Conservation (phyloP, 1,284 basidiomycete species). For the Phellinidium pouzarii region DNA sequence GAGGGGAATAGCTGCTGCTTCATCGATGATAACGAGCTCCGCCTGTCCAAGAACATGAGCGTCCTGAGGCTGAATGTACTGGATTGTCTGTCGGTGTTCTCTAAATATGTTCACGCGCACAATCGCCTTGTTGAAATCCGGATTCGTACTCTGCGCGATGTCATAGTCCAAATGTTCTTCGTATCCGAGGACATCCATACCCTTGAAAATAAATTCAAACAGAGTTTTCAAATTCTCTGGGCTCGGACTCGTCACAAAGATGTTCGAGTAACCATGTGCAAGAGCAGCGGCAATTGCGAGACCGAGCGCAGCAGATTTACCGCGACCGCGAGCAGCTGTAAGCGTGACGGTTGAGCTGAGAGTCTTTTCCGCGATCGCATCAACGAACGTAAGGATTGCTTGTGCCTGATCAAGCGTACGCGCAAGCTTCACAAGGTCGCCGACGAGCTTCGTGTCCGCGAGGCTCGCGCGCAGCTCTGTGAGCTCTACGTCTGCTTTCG, state of each 20-base stretch:
- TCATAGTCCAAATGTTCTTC: conserved; percentile 99
- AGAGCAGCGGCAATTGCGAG: conserved; percentile 91
- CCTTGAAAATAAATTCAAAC: conserved; percentile 99
- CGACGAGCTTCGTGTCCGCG: conserved; percentile 81
- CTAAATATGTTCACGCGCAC: conserved; percentile 95
- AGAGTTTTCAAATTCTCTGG: conserved; percentile 97
- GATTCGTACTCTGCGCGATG: conserved; percentile 88
- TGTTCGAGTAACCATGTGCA: conserved; percentile 94
- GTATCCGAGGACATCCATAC: conserved; percentile 90
- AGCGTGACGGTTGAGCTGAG: conserved; percentile 93
- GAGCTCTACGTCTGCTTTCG: conserved; percentile 61
- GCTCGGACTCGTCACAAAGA: conserved; percentile 96
- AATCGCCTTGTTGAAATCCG: conserved; percentile 93
- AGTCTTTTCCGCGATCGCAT: conserved; percentile 88
- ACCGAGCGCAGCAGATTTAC: conserved; percentile 95
- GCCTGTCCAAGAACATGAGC: conserved; percentile 96
- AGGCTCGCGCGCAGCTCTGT: conserved; percentile 78
- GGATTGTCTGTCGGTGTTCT: conserved; percentile 89
- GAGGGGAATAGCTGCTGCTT: conserved; percentile 96
- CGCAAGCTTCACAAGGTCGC: conserved; percentile 86
- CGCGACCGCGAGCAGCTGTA: conserved; percentile 91
- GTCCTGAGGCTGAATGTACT: conserved; percentile 98
- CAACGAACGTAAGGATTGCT: conserved; percentile 87
- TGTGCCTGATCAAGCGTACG: conserved; percentile 93
- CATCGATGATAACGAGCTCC: conserved; percentile 96